Evolutionary conservation across 306 rosid genomes (phyloP), one percentile per base, ranked within the genome.

Genomic region (Prunus kanzakura): DNA sequence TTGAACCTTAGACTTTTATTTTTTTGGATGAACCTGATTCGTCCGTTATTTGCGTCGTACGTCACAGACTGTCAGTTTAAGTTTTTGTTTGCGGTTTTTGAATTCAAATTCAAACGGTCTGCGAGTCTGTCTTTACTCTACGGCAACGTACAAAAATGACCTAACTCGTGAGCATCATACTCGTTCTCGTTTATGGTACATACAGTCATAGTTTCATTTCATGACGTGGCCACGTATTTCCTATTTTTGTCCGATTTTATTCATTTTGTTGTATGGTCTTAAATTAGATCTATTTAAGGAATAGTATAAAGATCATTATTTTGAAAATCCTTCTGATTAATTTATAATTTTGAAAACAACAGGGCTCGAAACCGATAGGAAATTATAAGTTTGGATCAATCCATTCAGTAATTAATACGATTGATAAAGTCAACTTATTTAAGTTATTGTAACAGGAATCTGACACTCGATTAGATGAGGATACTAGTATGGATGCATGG

Each of bases 91-190:
- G 8, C 1, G 56, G 43, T 7, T 27, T 64, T 32, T 63, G 64
- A 60, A 19, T 72, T 72, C 55, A 49, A 72, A 72, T 72, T 72
- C 76, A 72, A 72, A 72, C 76, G 76, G 76, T 72, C 76, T 30
- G 16, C 55, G 13, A n/a, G 8, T 8, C 50, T 12, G 56, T 70
- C 75, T 25, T 68, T 19, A 29, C 30, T 32, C 63, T 52, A 52
- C 75, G 62, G 73, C 51, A 30, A 68, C 41, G 8, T n/a, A 56
- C n/a, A 45, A 25, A 38, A 3, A 54, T 30, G 64, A 71, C 75
- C 32, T 71, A 35, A 52, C 8, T 13, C 23, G 38, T 13, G 4
- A 25, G 62, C 12, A 27, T 56, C 62, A 18, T 30, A 30, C 50
- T 49, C 55, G 25, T 49, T 27, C 50, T 49, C 55, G 45, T 49